Conservation (phyloP, 2,329 filamentous ascomycete species). For the Lachnellula cervina region DNA sequence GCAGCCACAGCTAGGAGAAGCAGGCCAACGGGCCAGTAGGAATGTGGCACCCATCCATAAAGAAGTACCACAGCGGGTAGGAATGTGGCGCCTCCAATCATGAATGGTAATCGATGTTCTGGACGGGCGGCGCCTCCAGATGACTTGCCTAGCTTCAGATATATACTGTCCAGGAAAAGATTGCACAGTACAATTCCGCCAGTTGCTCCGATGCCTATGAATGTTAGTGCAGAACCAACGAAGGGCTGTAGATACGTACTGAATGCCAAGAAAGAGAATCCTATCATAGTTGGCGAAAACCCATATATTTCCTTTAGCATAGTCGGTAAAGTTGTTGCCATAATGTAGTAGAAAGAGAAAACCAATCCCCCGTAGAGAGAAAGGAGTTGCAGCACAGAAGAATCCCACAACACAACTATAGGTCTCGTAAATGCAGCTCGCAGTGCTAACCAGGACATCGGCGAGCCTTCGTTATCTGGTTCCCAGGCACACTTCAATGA, state of each 20-base stretch:
- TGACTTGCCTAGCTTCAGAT: conserved; percentile 18
- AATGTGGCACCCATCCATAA: conserved; percentile 50
- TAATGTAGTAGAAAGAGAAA: conserved; percentile 42
- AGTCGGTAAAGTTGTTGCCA: conserved; percentile 41
- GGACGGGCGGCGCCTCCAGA: conserved; percentile 33
- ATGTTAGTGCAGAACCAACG: conserved; percentile 6
- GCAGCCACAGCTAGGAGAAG: conserved; percentile 41
- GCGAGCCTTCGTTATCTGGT: conserved; percentile 47
- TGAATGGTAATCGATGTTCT: conserved; percentile 59
- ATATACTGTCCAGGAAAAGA: conserved; percentile 28
- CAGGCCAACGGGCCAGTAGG: conserved; percentile 47
- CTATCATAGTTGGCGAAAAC: conserved; percentile 44
- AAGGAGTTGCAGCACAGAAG: conserved; percentile 45
- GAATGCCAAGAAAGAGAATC: conserved; percentile 50
- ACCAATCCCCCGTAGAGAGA: conserved; percentile 38
- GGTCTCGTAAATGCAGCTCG: conserved; percentile 35
- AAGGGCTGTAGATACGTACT: conserved; percentile 32
- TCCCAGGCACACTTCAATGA: conserved; percentile 24
- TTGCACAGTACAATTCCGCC: conserved; percentile 40
- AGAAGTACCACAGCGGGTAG: conserved; percentile 51
- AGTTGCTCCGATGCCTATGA: conserved; percentile 20
- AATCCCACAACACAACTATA: conserved; percentile 40
- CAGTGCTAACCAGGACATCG: conserved; percentile 39
- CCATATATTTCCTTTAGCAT: conserved; percentile 38
- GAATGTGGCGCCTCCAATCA: conserved; percentile 47